phyloP scores from a whole-genome alignment of 176 grass and related monocot species.

The Luzula sylvatica region DNA sequence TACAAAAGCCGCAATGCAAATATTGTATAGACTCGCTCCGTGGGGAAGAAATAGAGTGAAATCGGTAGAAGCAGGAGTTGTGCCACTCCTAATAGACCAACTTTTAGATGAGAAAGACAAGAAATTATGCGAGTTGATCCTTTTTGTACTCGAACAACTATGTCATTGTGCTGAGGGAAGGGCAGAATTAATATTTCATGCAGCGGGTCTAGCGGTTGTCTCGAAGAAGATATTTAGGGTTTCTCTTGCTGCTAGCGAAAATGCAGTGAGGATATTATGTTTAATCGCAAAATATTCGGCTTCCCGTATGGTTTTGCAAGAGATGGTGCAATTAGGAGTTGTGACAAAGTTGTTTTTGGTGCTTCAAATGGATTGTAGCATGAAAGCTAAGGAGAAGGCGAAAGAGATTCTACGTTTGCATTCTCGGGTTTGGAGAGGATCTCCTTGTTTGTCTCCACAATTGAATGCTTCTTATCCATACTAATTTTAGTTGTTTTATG shows the following conservation, averaged over 20 bases:
- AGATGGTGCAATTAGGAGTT: constrained; percentile 68
- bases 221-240: constrained; percentile 38
- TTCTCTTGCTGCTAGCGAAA: constrained; percentile 34
- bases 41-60: constrained; percentile 53
- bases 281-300: constrained; percentile 45
- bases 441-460: constrained; percentile 55
- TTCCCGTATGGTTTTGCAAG: constrained; percentile 43
- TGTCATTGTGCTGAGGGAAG: constrained; percentile 75
- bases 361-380: constrained; percentile 46
- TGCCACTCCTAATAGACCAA: constrained; percentile 36
- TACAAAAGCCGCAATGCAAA: constrained; percentile 45
- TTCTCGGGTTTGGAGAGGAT: constrained; percentile 58
- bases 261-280: constrained; percentile 46
- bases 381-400: constrained; percentile 43
- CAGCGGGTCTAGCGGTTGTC: constrained; percentile 57
- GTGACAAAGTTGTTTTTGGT: constrained; percentile 51
- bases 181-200: constrained; percentile 43
- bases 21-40: constrained; percentile 34
- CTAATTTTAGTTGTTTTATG: constrained; percentile 19
- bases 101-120: constrained; percentile 36
- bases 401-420: constrained; percentile 79
- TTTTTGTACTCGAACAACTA: constrained; percentile 44
- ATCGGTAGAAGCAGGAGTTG: constrained; percentile 47
- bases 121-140: constrained; percentile 32
- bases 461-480: constrained; percentile 43